Conservation (phyloP, 148 eudicot genomes). For the Cornus suecica region DNA sequence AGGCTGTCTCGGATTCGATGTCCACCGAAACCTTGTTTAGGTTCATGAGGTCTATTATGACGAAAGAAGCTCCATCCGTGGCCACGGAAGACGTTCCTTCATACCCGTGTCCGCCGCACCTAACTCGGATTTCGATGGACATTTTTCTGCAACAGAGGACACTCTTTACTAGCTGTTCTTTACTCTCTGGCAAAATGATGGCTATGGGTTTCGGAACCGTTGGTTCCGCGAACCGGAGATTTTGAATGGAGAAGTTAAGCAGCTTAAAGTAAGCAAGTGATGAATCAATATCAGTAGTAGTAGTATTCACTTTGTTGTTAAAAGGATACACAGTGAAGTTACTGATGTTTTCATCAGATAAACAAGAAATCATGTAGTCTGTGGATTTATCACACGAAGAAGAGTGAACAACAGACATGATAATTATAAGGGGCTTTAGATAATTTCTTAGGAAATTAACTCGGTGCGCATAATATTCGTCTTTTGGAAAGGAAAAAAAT, state of each 20-base stretch:
- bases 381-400: conserved; percentile 12
- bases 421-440: not conserved
- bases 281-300: conserved; percentile 8
- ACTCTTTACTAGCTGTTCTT: conserved; percentile 33
- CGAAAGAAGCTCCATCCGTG: conserved; percentile 40
- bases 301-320: not conserved
- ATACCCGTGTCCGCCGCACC: conserved; percentile 73
- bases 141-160: conserved; percentile 35
- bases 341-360: conserved; percentile 28
- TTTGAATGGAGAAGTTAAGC: conserved; percentile 59
- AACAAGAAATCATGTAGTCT: conserved; percentile 29
- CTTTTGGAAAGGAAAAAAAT: not conserved
- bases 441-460: not conserved
- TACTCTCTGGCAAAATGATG: conserved; percentile 45
- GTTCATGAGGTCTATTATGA: conserved; percentile 52
- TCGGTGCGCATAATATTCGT: not conserved
- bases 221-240: conserved; percentile 34
- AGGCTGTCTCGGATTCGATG: conserved; percentile 31
- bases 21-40: conserved; percentile 36
- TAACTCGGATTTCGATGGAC: conserved; percentile 36
- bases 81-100: conserved; percentile 58
- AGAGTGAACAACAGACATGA: not conserved
- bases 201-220: conserved; percentile 41
- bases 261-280: conserved; percentile 20
- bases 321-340: conserved; percentile 42